phyloP scores from a whole-genome alignment of 2,329 filamentous ascomycete genomes.

The Exserohilum turcica region DNA sequence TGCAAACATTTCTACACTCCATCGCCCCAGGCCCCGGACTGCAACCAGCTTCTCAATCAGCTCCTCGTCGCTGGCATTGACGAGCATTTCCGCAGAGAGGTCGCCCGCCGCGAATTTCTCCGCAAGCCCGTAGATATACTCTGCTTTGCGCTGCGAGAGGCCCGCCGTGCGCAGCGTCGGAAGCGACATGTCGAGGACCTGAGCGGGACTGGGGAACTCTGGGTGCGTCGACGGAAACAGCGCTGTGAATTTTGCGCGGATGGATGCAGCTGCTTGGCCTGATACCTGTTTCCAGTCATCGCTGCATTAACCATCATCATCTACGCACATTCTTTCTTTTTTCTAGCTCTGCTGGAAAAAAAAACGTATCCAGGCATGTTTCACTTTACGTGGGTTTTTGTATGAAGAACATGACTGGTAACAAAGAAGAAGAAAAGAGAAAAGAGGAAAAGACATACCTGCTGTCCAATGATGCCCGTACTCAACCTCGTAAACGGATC shows the following conservation, averaged over 20 bases:
- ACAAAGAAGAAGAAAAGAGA: no score
- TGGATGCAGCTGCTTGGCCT: conserved; percentile 85
- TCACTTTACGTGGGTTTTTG: no score
- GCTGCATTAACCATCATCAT: no score
- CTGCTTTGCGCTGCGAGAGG: conserved; percentile 90
- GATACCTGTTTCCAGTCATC: no score
- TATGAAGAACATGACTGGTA: no score
- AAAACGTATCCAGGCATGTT: no score
- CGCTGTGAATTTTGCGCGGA: conserved; percentile 68
- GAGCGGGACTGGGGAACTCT: conserved; percentile 74
- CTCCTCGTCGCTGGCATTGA: conserved; percentile 81
- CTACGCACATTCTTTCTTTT: no score
- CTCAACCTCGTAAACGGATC: conserved; percentile 85
- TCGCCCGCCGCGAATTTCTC: conserved; percentile 78
- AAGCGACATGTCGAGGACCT: conserved; percentile 65
- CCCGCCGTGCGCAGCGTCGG: conserved; percentile 81
- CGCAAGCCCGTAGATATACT: conserved; percentile 87
- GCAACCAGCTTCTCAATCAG: conserved; percentile 81
- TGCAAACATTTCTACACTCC: conserved; percentile 92
- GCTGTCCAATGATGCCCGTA: conserved; percentile 92
- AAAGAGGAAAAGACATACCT: conserved; percentile 57
- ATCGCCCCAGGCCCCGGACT: conserved; percentile 83
- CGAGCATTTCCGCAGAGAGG: conserved; percentile 75
- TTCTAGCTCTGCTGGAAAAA: no score
- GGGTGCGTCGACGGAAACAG: conserved; percentile 58